These are phyloP conservation scores for Pinus albicaulis DNA, from an alignment of 75 land plant species.

Conservation along the genomic window DNA sequence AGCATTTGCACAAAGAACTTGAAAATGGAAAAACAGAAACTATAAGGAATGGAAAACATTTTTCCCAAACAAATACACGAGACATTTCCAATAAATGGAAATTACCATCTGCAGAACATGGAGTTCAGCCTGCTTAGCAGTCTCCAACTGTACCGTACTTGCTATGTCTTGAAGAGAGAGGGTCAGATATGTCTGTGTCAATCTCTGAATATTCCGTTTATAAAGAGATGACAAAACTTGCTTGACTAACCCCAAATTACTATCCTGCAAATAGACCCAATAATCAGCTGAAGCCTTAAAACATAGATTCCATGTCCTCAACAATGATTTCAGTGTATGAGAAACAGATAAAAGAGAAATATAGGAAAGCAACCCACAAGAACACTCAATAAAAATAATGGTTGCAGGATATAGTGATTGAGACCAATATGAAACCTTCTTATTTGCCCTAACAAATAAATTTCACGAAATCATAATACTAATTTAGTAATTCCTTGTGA, in stretches of 20 bases:
- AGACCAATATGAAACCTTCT: not conserved
- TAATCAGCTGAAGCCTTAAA: not conserved
- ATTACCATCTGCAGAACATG: slow-evolving; percentile 97
- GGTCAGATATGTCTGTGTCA: slow-evolving; percentile 96
- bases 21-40: not conserved
- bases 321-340: not conserved
- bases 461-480: not conserved
- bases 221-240: slow-evolving; percentile 91
- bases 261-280: slow-evolving; percentile 62
- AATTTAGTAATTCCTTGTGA: not conserved
- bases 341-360: not conserved
- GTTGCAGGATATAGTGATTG: not conserved
- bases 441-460: not conserved
- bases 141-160: slow-evolving; percentile 73
- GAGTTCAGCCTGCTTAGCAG: slow-evolving; percentile 90
- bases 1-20: not conserved
- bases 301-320: not conserved
- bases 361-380: not conserved
- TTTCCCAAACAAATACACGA: not conserved
- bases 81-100: slow-evolving; percentile 10
- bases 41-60: not conserved
- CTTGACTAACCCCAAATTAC: slow-evolving; percentile 89
- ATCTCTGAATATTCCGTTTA: slow-evolving; percentile 92
- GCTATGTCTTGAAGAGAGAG: slow-evolving; percentile 98
- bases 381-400: not conserved